Percentiles rank a stretch among this genome's conserved stretches.
These are phyloP conservation scores for Penicillium psychrofluorescens DNA, from an alignment of 495 filamentous ascomycete species.

Conservation along the genomic window DNA sequence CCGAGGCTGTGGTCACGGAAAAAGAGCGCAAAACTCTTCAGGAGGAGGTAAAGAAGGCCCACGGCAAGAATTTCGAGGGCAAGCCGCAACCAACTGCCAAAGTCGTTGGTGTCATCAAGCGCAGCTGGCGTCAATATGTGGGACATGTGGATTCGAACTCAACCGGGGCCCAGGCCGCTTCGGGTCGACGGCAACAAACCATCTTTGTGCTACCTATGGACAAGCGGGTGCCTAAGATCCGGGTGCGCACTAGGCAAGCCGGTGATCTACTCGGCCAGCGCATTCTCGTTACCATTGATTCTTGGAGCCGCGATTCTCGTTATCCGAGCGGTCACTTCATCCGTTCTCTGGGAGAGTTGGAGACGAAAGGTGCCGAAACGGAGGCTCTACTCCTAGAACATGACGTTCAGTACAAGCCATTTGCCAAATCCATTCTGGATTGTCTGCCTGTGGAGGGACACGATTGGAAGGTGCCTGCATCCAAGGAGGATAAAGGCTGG, in stretches of 20 bases:
- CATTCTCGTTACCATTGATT: slow-evolving; percentile 90
- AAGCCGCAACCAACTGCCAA: slow-evolving; percentile 83
- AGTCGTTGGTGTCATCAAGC: slow-evolving; percentile 86
- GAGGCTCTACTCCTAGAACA: slow-evolving; percentile 91
- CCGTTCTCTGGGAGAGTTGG: slow-evolving; percentile 83
- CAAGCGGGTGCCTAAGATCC: slow-evolving; percentile 92
- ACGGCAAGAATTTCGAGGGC: slow-evolving; percentile 70
- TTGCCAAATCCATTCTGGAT: slow-evolving; percentile 89
- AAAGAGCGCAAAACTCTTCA: slow-evolving; percentile 79
- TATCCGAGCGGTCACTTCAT: slow-evolving; percentile 94
- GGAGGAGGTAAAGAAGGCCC: slow-evolving; percentile 81
- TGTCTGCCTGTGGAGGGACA: slow-evolving; percentile 90
- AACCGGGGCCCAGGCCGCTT: slow-evolving; percentile 57
- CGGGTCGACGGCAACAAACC: slow-evolving; percentile 77
- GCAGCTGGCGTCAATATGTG: slow-evolving; percentile 97
- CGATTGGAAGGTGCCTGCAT: slow-evolving; percentile 81
- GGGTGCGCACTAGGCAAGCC: slow-evolving; percentile 84
- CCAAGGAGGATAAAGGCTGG: slow-evolving; percentile 76
- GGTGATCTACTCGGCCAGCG: slow-evolving; percentile 81
- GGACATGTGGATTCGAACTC: slow-evolving; percentile 88
- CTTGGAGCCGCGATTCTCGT: slow-evolving; percentile 86
- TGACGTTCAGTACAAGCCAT: slow-evolving; percentile 95
- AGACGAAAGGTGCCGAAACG: slow-evolving; percentile 92
- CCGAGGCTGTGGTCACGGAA: slow-evolving; percentile 69
- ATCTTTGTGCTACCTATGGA: slow-evolving; percentile 97